Evolutionary conservation across 225 moss, liverwort and hornwort genomes (phyloP), one percentile per base, ranked within the genome.

Genomic region (Marchantia paleacea): DNA sequence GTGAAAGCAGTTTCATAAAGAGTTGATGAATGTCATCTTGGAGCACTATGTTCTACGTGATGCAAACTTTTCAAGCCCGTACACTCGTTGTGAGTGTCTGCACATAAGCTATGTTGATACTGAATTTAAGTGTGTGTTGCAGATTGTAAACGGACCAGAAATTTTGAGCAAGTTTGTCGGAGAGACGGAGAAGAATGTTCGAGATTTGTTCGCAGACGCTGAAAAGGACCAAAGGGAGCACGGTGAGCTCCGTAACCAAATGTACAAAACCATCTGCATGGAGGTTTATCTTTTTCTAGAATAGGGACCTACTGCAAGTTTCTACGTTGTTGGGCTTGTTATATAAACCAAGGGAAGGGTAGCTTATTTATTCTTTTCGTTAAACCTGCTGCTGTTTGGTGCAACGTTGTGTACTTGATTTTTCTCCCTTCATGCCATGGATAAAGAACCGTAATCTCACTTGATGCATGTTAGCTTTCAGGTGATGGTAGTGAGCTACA

Each of bases 121-220:
- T 55, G 14, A 74, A 54, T 24, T 53, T 25, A 26, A 4, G 0
- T 31, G 51, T 73, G 1, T 73, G 52, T 66, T 51, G 54, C 88
- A 97, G 95, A 91, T 99, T 85, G 95, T 99, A 12, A 99, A 99
- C 80, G 97, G 97, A 72, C 95, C 93, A 64, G 95, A 99, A 83
- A 87, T 99, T 78, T 88, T 99, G 30, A 95, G 93, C 91, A 99
- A 99, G 84, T 99, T 91, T 83, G 95, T 99, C 22, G 97, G 97
- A 82, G 97, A 95, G 84, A 92, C 93, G 24, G 92, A 99, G 83
- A 99, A 95, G 87, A 99, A 99, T 86, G 91, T 95, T 29, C 84
- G 95, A 86, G 95, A 99, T 79, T 89, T 95, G 55, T 99, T 99
- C 90, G 92, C 92, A 88, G 93, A 99, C 82, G 97, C 95, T 10